Evolutionary conservation across 148 eudicot species (phyloP), one percentile per base, ranked within the genome.

Genomic region (Limonium bicolor): DNA sequence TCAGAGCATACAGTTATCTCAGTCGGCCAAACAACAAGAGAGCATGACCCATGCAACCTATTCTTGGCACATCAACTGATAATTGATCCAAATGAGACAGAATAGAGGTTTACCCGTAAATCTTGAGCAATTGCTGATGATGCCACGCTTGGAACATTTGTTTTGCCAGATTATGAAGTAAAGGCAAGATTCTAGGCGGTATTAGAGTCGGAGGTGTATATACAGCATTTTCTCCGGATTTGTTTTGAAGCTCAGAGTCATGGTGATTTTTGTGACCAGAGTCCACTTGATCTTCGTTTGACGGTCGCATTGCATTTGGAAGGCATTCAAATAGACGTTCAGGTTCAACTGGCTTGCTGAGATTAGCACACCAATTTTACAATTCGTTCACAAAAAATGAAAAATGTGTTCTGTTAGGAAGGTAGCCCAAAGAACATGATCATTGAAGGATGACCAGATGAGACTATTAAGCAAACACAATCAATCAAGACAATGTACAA

Each of bases 261-360:
- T 66, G 50, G 44, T 72, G 84, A 65, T 55, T 66, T 77, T 67
- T 90, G 54, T 71, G 54, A 54, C 61, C 58, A 20, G 69, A 46
- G 36, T 76, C 84, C 35, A 64, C 70, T 35, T 67, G 74, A 48
- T 82, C 64, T 41, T 73, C 90, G 48, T 76, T 75, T 56, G 94
- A 79, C 41, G 99, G 99, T 39, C 88, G 69, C 66, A 92, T 50
- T 8, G 94, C 71, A 62, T 77, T 81, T 17, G 99, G 99, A 15
- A 85, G 95, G 59, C 99, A 74, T 71, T 92, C 99, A 61, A 85
- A 81, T 46, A 92, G 94, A 28, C 81, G 77, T 51, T 85, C 99
- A 25, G 99, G 99, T 53, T 92, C 99, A 61, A 92, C 74, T 35
- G 99, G 86, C 62, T 92, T 92, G 73, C 99, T 92, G 90, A n/a